These are phyloP conservation scores for Xylaria sp. DNA, from an alignment of 2,329 filamentous ascomycete genomes.

Conservation along the genomic window DNA sequence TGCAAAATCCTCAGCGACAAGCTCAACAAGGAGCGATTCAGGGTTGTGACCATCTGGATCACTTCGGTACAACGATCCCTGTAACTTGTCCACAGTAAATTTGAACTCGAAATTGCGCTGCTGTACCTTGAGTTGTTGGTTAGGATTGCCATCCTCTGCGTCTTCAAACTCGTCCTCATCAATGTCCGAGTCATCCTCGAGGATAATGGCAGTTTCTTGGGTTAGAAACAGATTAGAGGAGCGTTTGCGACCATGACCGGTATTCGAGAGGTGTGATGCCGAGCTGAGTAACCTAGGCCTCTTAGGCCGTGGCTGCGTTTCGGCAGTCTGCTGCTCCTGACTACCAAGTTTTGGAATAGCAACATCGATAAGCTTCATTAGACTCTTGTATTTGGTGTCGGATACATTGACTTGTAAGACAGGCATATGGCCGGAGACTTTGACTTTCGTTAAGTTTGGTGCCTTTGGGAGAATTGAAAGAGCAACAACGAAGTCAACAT, in stretches of 20 bases:
- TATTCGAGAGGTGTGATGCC: conserved; percentile 58
- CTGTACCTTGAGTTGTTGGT: conserved; percentile 75
- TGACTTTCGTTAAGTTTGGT: conserved; percentile 89
- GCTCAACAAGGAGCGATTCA: conserved; percentile 86
- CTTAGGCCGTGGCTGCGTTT: conserved; percentile 47
- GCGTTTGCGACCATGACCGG: conserved; percentile 63
- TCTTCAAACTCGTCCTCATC: conserved; percentile 75
- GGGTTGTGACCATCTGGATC: conserved; percentile 79
- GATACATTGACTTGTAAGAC: conserved; percentile 92
- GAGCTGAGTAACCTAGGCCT: conserved; percentile 60
- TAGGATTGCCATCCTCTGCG: conserved; percentile 65
- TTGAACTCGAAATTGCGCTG: conserved; percentile 96
- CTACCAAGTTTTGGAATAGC: conserved; percentile 85
- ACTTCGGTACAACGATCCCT: conserved; percentile 89
- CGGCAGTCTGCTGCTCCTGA: conserved; percentile 50
- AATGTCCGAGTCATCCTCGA: conserved; percentile 78
- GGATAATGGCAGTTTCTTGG: conserved; percentile 78
- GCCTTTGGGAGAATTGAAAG: conserved; percentile 97
- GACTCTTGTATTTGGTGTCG: conserved; percentile 93
- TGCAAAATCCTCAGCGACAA: conserved; percentile 89
- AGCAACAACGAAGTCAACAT: conserved; percentile 96
- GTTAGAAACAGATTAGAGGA: conserved; percentile 78
- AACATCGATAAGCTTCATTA: conserved; percentile 97
- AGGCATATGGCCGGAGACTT: conserved; percentile 90
- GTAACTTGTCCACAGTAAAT: conserved; percentile 93